These are phyloP conservation scores for Deinandra increscens DNA, from an alignment of 129 eudicot genomes.

Conservation along the genomic window DNA sequence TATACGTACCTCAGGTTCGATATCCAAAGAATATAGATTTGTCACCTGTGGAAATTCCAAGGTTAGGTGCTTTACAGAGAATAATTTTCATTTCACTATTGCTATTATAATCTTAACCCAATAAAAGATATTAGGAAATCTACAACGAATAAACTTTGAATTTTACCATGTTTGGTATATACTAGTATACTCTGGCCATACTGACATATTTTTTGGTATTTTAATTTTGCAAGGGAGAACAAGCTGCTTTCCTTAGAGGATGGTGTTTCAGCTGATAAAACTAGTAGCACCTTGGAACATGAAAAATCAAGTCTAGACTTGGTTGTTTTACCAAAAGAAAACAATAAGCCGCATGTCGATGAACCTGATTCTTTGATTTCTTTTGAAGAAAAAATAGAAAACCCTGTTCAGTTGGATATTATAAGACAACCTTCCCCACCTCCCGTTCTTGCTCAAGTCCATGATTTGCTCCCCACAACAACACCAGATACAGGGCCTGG, in stretches of 20 bases:
- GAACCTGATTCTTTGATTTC: constrained; percentile 79
- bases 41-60: constrained; percentile 71
- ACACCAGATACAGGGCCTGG: constrained; percentile 44
- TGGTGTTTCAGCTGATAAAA: constrained; percentile 37
- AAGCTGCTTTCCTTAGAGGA: constrained; percentile 45
- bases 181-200: background rate
- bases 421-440: constrained; percentile 93
- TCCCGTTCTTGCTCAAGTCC: constrained; percentile 88
- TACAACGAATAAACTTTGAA: background rate
- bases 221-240: constrained; percentile 41
- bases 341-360: constrained; percentile 36
- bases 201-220: constrained; percentile 13
- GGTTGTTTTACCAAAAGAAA: constrained; percentile 28
- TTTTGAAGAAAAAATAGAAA: constrained; percentile 65
- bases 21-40: constrained; percentile 82
- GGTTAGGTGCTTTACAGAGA: constrained; percentile 42
- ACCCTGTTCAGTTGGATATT: constrained; percentile 45
- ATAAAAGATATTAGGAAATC: background rate
- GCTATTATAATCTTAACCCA: constrained; percentile 14
- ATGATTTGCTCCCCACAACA: constrained; percentile 58
- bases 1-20: constrained; percentile 50
- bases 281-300: constrained; percentile 33
- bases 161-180: background rate
- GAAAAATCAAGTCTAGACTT: constrained; percentile 40
- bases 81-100: background rate